A percentile compares a stretch with the other conserved stretches of the same genome.
phyloP scores from a whole-genome alignment of 169 alveolate genomes.

The Plasmodium yoelii region DNA sequence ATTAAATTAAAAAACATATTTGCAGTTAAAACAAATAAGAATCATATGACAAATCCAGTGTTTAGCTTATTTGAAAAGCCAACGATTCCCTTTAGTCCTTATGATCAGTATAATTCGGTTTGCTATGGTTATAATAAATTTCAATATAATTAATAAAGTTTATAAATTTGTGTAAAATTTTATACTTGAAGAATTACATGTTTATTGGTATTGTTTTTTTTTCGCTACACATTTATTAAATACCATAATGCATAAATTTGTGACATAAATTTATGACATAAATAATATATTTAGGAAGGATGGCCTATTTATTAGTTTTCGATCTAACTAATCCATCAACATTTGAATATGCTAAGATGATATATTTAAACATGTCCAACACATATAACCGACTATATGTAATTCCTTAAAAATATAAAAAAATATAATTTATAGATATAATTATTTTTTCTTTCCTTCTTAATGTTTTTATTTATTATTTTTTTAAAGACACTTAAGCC shows the following conservation, averaged over 20 bases:
- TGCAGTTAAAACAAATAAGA: constrained; percentile 39
- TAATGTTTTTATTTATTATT: constrained; percentile 7
- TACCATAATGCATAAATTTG: too few relatives aligned
- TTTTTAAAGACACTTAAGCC: constrained; percentile 60
- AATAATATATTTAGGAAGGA: constrained; percentile 35
- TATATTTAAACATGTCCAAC: constrained; percentile 59
- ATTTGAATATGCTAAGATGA: constrained; percentile 58
- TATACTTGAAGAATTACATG: not conserved
- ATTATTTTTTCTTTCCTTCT: not conserved
- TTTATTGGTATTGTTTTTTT: constrained; percentile 10
- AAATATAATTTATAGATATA: not conserved
- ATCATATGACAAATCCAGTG: constrained; percentile 43
- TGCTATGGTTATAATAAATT: constrained; percentile 43
- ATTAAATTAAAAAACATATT: not conserved
- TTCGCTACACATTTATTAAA: not conserved
- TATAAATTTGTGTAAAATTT: not conserved
- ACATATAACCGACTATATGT: constrained; percentile 41
- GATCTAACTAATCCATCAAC: constrained; percentile 66
- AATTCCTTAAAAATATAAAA: not conserved
- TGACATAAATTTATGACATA: too few relatives aligned
- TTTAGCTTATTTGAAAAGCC: constrained; percentile 72
- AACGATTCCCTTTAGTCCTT: constrained; percentile 29
- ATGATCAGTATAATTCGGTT: constrained; percentile 48
- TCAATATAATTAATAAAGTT: not conserved
- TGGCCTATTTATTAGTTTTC: constrained; percentile 74